Conservation (phyloP, 2,329 filamentous ascomycete genomes). For the Scortechinia acanthostroma region DNA sequence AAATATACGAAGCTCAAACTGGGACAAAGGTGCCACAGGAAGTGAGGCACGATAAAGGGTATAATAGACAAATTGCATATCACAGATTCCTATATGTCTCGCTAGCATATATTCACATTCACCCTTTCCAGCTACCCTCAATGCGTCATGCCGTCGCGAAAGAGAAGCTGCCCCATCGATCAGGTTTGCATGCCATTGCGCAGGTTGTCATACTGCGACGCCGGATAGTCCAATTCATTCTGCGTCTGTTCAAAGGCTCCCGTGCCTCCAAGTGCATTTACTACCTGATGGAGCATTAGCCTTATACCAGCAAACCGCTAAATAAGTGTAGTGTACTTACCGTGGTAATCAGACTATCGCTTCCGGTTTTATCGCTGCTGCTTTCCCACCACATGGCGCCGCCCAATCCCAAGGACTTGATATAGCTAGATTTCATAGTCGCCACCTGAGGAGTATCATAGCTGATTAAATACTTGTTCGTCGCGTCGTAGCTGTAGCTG, state of each 20-base stretch:
- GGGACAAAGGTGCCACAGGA: too few relatives aligned
- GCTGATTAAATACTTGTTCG: slow-evolving; percentile 55
- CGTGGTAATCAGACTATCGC: slow-evolving; percentile 53
- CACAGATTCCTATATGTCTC: too few relatives aligned
- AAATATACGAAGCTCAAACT: too few relatives aligned
- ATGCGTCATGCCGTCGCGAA: too few relatives aligned
- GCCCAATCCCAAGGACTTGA: slow-evolving; percentile 54
- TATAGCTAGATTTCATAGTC: slow-evolving; percentile 56
- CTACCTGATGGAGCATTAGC: slow-evolving; percentile 7
- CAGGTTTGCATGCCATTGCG: too few relatives aligned
- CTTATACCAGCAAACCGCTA: neutral
- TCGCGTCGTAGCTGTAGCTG: slow-evolving; percentile 64
- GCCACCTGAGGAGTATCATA: slow-evolving; percentile 63
- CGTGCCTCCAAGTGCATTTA: slow-evolving; percentile 27
- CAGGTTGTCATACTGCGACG: slow-evolving; percentile 47
- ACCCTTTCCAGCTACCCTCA: too few relatives aligned
- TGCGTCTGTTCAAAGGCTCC: slow-evolving; percentile 31
- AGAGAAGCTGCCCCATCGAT: too few relatives aligned
- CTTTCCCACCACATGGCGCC: slow-evolving; percentile 85
- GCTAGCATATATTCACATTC: too few relatives aligned
- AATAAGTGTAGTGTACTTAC: slow-evolving; percentile 31
- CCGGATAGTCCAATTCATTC: slow-evolving; percentile 43
- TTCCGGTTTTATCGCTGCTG: slow-evolving; percentile 55
- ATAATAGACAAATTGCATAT: too few relatives aligned
- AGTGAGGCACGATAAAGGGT: too few relatives aligned